A percentile compares a stretch with the other conserved stretches of the same genome.
These are phyloP conservation scores for Combretum micranthum DNA, from an alignment of 345 rosid species.

Conservation along the genomic window DNA sequence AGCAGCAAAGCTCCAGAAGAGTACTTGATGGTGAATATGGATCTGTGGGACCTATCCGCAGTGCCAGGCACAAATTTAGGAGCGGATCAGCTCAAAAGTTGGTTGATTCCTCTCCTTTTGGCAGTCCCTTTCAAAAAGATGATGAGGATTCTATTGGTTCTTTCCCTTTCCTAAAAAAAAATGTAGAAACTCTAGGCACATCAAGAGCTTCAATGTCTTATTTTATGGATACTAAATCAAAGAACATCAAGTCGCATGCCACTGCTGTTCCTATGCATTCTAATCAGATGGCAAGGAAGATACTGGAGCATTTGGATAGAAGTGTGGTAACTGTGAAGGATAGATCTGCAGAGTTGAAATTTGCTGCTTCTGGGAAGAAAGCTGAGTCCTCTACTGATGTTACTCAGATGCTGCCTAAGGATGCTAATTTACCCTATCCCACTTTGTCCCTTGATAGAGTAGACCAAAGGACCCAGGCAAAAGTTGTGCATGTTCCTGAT, in stretches of 20 bases:
- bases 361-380: conserved; percentile 52
- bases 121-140: conserved; percentile 27
- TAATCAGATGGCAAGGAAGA: conserved; percentile 67
- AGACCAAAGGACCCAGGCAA: conserved; percentile 21
- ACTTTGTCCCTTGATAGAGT: conserved; percentile 16
- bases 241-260: conserved; percentile 32
- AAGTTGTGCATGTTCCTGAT: conserved; percentile 25
- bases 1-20: conserved; percentile 36
- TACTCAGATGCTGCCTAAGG: conserved; percentile 12
- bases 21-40: conserved; percentile 33
- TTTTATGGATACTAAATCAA: conserved; percentile 23
- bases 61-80: conserved; percentile 32
- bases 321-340: conserved; percentile 54
- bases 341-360: conserved; percentile 65
- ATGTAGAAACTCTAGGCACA: conserved; percentile 36
- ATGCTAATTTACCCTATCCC: conserved; percentile 22
- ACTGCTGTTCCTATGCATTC: conserved; percentile 67
- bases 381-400: conserved; percentile 28
- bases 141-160: conserved; percentile 17
- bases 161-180: conserved; percentile 30
- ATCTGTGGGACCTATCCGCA: conserved; percentile 71
- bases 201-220: conserved; percentile 29
- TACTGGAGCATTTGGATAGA: conserved; percentile 76
- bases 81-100: conserved; percentile 26
- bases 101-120: conserved; percentile 33